A percentile compares a stretch with the other conserved stretches of the same genome.
Conservation (phyloP, 805 yeast species). For the Candida silvicultrix region DNA sequence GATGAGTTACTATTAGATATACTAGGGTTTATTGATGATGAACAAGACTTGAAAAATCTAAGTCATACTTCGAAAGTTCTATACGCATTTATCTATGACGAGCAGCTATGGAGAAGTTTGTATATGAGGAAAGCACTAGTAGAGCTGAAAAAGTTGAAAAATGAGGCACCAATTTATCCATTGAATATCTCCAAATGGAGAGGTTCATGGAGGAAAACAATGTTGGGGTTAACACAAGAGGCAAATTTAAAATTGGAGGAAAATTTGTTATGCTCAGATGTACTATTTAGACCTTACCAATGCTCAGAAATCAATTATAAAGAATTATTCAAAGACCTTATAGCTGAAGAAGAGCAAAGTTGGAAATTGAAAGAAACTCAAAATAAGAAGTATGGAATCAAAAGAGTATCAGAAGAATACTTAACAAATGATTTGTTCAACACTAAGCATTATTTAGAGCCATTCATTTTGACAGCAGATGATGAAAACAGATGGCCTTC, state of each 20-base stretch:
- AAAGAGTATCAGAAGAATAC: slow-evolving; percentile 39
- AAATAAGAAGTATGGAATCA: slow-evolving; percentile 33
- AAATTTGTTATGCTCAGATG: slow-evolving; percentile 62
- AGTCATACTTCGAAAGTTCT: slow-evolving; percentile 58
- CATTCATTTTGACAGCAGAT: slow-evolving; percentile 50
- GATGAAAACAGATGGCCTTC: slow-evolving; percentile 48
- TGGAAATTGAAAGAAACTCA: slow-evolving; percentile 15
- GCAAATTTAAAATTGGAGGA: slow-evolving; percentile 39
- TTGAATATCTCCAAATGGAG: slow-evolving; percentile 42
- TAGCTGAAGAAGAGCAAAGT: slow-evolving; percentile 36
- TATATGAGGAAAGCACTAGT: slow-evolving; percentile 29
- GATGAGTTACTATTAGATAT: slow-evolving; percentile 62
- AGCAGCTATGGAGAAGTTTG: slow-evolving; percentile 73
- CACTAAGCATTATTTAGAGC: slow-evolving; percentile 39
- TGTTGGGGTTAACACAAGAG: slow-evolving; percentile 35
- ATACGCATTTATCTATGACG: slow-evolving; percentile 69
- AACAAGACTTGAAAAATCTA: slow-evolving; percentile 42
- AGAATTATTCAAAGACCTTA: slow-evolving; percentile 39
- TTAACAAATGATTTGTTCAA: slow-evolving; percentile 43
- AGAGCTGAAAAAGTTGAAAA: slow-evolving; percentile 8
- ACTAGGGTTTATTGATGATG: slow-evolving; percentile 40
- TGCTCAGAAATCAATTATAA: slow-evolving; percentile 65
- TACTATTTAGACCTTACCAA: slow-evolving; percentile 78
- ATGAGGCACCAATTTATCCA: slow-evolving; percentile 17
- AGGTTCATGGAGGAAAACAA: slow-evolving; percentile 78